A percentile compares a stretch with the other conserved stretches of the same genome.
These are phyloP conservation scores for Colletotrichum spinosum DNA, from an alignment of 2,329 filamentous ascomycete species.

Conservation along the genomic window DNA sequence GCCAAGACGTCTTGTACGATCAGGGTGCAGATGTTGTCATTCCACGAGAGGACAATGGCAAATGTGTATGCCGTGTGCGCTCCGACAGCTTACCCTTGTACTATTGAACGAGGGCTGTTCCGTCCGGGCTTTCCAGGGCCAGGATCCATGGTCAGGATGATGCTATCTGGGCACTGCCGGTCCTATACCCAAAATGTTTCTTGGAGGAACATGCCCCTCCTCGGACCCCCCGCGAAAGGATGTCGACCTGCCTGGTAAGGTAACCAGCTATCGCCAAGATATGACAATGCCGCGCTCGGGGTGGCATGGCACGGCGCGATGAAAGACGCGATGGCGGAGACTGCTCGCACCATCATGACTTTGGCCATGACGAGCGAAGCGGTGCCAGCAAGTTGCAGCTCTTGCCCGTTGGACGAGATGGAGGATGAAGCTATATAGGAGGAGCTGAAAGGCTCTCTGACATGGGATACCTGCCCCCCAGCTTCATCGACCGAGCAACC, in stretches of 20 bases:
- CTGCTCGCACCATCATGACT: conserved; percentile 11
- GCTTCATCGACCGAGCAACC: neutral
- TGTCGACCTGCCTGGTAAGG: conserved; percentile 1
- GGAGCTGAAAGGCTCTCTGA: neutral
- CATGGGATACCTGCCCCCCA: neutral
- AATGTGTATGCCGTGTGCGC: neutral
- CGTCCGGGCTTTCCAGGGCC: neutral
- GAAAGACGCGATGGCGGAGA: conserved; percentile 20
- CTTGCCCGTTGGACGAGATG: no score
- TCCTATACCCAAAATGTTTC: neutral
- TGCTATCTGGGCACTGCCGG: no score
- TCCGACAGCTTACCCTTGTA: neutral
- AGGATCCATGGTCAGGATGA: no score
- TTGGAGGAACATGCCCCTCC: neutral
- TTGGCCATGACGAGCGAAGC: no score
- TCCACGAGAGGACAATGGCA: neutral
- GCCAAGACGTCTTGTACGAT: neutral
- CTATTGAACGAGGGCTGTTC: neutral
- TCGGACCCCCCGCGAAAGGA: neutral
- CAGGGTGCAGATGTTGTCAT: neutral
- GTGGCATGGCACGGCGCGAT: conserved; percentile 12
- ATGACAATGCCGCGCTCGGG: conserved; percentile 4
- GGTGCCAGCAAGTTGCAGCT: neutral
- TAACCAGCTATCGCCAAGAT: conserved; percentile 13
- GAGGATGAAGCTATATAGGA: neutral